phyloP scores from a whole-genome alignment of 371 early-diverging fungal species.

The Mucor plumbeus region DNA sequence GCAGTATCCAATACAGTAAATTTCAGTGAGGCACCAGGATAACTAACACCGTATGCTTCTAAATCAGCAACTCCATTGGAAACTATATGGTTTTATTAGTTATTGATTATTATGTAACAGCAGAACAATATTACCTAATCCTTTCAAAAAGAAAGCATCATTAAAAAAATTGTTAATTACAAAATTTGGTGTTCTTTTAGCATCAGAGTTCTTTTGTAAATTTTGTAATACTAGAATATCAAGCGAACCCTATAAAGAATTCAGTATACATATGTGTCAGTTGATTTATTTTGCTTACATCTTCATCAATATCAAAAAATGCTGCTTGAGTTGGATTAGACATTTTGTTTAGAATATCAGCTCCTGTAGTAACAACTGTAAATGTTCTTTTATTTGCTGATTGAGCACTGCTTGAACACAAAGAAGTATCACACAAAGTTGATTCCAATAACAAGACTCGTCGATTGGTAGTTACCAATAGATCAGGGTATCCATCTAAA shows the following conservation, averaged over 20 bases:
- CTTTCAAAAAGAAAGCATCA: constrained; percentile 94
- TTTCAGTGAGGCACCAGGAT: constrained; percentile 85
- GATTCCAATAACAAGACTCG: constrained; percentile 65
- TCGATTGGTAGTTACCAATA: constrained; percentile 63
- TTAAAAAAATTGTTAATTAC: constrained; percentile 88
- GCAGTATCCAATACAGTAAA: constrained; percentile 82
- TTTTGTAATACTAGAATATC: constrained; percentile 76
- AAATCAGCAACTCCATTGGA: constrained; percentile 74
- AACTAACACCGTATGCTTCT: constrained; percentile 81
- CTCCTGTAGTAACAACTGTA: constrained; percentile 61
- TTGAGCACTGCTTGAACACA: constrained; percentile 52
- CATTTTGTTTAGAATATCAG: constrained; percentile 57
- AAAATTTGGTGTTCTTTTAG: constrained; percentile 44
- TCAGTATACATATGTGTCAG: not conserved
- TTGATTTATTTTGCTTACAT: constrained; percentile 52
- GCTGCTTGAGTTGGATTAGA: constrained; percentile 64
- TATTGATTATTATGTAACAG: not conserved
- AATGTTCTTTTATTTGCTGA: constrained; percentile 61
- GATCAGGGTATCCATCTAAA: constrained; percentile 92
- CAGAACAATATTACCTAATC: constrained; percentile 57
- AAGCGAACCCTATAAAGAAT: constrained; percentile 68
- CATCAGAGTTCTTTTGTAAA: constrained; percentile 19
- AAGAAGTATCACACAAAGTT: constrained; percentile 52
- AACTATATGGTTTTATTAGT: constrained; percentile 34
- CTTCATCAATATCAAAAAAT: constrained; percentile 89